Conservation (phyloP, 2,329 filamentous ascomycete species). For the Spiromastix sp. region DNA sequence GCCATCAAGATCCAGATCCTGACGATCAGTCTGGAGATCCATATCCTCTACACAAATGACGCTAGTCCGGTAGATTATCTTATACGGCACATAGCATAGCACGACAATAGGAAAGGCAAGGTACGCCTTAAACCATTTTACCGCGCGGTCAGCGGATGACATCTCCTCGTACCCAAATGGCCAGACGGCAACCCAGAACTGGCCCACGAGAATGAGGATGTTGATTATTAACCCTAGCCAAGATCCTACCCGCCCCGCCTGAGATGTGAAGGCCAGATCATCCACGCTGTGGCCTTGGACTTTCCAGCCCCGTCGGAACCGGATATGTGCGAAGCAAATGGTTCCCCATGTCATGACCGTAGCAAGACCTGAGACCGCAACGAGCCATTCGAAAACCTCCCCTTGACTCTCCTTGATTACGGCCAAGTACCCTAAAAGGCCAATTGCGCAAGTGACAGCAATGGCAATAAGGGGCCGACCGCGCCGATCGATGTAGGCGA, state of each 20-base stretch:
- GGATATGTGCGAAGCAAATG: slow-evolving; percentile 38
- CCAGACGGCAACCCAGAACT: slow-evolving; percentile 66
- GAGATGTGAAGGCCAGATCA: slow-evolving; percentile 32
- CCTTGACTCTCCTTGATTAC: slow-evolving; percentile 46
- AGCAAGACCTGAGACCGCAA: slow-evolving; percentile 43
- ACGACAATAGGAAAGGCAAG: slow-evolving; percentile 32
- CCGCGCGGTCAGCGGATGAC: slow-evolving; percentile 35
- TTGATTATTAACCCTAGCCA: slow-evolving; percentile 51
- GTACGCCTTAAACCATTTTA: slow-evolving; percentile 38
- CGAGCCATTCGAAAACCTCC: slow-evolving; percentile 61
- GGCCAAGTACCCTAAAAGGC: slow-evolving; percentile 68
- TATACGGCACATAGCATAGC: slow-evolving; percentile 23
- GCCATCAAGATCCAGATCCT: slow-evolving; percentile 44
- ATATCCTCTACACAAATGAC: slow-evolving; percentile 13
- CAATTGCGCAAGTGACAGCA: slow-evolving; percentile 59
- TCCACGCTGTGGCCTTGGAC: slow-evolving; percentile 27
- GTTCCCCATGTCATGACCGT: slow-evolving; percentile 49
- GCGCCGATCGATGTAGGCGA: slow-evolving; percentile 56
- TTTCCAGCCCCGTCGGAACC: slow-evolving; percentile 33
- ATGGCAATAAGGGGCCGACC: slow-evolving; percentile 53
- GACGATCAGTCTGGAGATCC: slow-evolving; percentile 17
- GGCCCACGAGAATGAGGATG: slow-evolving; percentile 60
- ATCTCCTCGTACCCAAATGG: slow-evolving; percentile 40
- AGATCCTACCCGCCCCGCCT: slow-evolving; percentile 48
- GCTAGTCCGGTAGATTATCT: slow-evolving; percentile 14